These are phyloP conservation scores for Luffa acutangula DNA, from an alignment of 306 rosid genomes.

Conservation along the genomic window DNA sequence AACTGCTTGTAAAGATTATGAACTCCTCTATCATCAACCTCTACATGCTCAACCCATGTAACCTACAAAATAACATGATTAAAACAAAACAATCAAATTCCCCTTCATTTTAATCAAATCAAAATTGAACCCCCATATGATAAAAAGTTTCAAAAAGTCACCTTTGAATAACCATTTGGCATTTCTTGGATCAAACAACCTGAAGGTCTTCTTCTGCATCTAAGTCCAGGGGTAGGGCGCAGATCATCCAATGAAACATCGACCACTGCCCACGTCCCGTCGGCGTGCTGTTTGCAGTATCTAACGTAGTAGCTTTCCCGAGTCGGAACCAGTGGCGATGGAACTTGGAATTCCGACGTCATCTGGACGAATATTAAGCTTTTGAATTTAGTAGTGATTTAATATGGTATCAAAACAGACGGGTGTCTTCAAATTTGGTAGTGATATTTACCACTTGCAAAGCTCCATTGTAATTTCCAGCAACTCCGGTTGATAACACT, in stretches of 20 bases:
- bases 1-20: slow-evolving; percentile 80
- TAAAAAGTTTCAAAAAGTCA: background rate
- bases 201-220: slow-evolving; percentile 82
- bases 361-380: slow-evolving; percentile 25
- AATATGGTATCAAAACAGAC: background rate
- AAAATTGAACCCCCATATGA: background rate
- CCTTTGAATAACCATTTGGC: slow-evolving; percentile 98
- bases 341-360: slow-evolving; percentile 91
- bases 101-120: background rate
- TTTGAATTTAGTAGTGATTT: background rate
- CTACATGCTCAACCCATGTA: slow-evolving; percentile 91
- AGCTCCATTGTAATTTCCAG: slow-evolving; percentile 95
- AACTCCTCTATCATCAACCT: slow-evolving; percentile 89
- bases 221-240: slow-evolving; percentile 45
- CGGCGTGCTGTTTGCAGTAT: slow-evolving; percentile 74
- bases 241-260: slow-evolving; percentile 81
- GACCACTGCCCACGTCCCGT: slow-evolving; percentile 95
- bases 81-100: background rate
- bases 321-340: slow-evolving; percentile 88
- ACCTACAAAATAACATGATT: slow-evolving; percentile 26
- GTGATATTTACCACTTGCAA: slow-evolving; percentile 59
- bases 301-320: slow-evolving; percentile 83
- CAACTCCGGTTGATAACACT: slow-evolving; percentile 87
- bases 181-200: slow-evolving; percentile 94
- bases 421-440: background rate